Percentiles rank a stretch among this genome's conserved stretches.
phyloP scores from a whole-genome alignment of 2,329 filamentous ascomycete genomes.

The Trichocomaceae sp. region DNA sequence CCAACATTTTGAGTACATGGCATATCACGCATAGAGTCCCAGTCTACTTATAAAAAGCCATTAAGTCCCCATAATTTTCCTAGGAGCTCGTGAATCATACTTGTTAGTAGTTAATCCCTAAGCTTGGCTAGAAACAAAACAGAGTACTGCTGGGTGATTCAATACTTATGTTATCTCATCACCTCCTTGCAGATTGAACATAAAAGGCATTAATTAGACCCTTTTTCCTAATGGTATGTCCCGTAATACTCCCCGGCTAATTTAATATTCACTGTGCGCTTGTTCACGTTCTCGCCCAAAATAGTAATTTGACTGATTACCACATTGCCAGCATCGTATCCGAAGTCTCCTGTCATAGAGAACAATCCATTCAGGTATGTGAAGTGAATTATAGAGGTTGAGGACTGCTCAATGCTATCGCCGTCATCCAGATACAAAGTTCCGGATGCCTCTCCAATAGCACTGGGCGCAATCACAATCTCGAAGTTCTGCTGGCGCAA shows the following conservation, averaged over 20 bases:
- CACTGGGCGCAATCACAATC: slow-evolving; percentile 60
- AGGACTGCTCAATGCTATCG: slow-evolving; percentile 54
- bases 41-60: too few relatives aligned
- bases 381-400: slow-evolving; percentile 55
- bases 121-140: too few relatives aligned
- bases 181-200: neutral
- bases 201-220: too few relatives aligned
- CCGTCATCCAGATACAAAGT: slow-evolving; percentile 74
- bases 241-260: neutral
- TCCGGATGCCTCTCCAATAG: slow-evolving; percentile 58
- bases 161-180: too few relatives aligned
- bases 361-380: slow-evolving; percentile 47
- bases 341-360: slow-evolving; percentile 25
- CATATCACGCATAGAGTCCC: too few relatives aligned
- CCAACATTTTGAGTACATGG: too few relatives aligned
- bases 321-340: slow-evolving; percentile 20
- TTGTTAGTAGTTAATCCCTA: too few relatives aligned
- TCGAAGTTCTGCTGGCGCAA: slow-evolving; percentile 60
- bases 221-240: neutral
- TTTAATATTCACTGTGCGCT: slow-evolving; percentile 8
- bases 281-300: slow-evolving; percentile 21
- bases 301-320: slow-evolving; percentile 30
- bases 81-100: too few relatives aligned
- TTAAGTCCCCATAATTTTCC: too few relatives aligned
- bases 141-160: too few relatives aligned